These are phyloP conservation scores for Euphorbia schlechtendalii DNA, from an alignment of 441 rosid species.

Conservation along the genomic window DNA sequence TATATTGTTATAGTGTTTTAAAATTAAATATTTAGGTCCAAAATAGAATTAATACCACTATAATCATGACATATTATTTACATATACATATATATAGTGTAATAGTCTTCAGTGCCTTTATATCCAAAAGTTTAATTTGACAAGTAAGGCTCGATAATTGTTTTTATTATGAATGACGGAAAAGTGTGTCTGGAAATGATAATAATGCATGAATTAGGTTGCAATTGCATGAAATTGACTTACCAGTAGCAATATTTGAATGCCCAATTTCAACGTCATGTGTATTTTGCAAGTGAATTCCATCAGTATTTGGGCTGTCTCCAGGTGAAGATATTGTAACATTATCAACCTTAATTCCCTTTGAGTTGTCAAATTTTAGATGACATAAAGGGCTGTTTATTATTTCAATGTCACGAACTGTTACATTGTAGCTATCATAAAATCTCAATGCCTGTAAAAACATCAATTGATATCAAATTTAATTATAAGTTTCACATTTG, in stretches of 20 bases:
- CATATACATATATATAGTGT: too few species aligned
- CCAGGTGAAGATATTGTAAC: slow-evolving; percentile 64
- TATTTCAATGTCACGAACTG: slow-evolving; percentile 61
- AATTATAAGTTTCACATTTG: too few species aligned
- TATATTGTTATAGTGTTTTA: too few species aligned
- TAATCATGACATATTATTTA: too few species aligned
- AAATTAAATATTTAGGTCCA: too few species aligned
- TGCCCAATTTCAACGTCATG: slow-evolving; percentile 72
- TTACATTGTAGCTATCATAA: slow-evolving; percentile 58
- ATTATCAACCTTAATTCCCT: slow-evolving; percentile 48
- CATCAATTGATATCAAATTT: not conserved
- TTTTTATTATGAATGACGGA: too few species aligned
- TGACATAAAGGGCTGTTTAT: slow-evolving; percentile 77
- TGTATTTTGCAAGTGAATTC: slow-evolving; percentile 83
- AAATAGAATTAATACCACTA: too few species aligned
- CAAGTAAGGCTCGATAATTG: too few species aligned
- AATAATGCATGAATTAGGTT: too few species aligned
- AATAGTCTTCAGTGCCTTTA: too few species aligned
- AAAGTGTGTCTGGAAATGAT: not conserved
- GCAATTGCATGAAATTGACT: slow-evolving; percentile 13
- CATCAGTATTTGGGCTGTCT: slow-evolving; percentile 82
- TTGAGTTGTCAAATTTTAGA: slow-evolving; percentile 73
- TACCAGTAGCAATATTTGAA: slow-evolving; percentile 68
- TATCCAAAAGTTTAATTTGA: too few species aligned
- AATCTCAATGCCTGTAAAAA: slow-evolving; percentile 60